Percentiles rank a stretch among this genome's conserved stretches.
Evolutionary conservation across 495 filamentous ascomycete genomes (phyloP).

Genomic region (Hypoxylon lienhwacheense): DNA sequence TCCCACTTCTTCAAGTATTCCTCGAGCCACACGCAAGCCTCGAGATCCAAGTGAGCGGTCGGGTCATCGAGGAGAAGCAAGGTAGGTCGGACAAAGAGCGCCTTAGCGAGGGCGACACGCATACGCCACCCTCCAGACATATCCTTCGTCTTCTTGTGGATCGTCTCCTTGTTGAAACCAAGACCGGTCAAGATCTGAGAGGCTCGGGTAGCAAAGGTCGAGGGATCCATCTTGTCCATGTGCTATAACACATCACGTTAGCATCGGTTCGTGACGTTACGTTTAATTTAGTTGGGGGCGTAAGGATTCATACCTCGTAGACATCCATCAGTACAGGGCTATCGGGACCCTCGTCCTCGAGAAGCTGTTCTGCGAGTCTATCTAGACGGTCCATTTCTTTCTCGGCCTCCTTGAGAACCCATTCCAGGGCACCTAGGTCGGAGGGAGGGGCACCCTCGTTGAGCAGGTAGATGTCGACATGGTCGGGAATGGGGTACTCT

Average conservation of each 20-base stretch:
- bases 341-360: slow-evolving; percentile 91
- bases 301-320: slow-evolving; percentile 74
- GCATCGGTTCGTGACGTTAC: too few species aligned
- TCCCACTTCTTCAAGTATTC: slow-evolving; percentile 99
- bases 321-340: slow-evolving; percentile 89
- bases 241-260: slow-evolving; percentile 61
- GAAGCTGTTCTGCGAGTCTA: slow-evolving; percentile 80
- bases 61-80: slow-evolving; percentile 96
- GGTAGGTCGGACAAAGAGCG: slow-evolving; percentile 96
- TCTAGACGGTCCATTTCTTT: slow-evolving; percentile 89
- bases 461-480: slow-evolving; percentile 97
- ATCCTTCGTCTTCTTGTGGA: slow-evolving; percentile 99
- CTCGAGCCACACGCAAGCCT: slow-evolving; percentile 99
- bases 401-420: slow-evolving; percentile 96
- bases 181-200: slow-evolving; percentile 98
- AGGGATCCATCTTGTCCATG: slow-evolving; percentile 99
- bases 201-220: slow-evolving; percentile 97
- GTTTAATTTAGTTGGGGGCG: background rate
- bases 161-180: slow-evolving; percentile 96
- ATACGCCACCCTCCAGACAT: slow-evolving; percentile 99
- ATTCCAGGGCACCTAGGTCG: slow-evolving; percentile 89
- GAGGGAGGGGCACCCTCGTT: slow-evolving; percentile 95
- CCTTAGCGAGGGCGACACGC: slow-evolving; percentile 97
- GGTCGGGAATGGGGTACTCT: slow-evolving; percentile 94
- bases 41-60: slow-evolving; percentile 98